Evolutionary conservation across 2,329 filamentous ascomycete species (phyloP).

Genomic region (Trichothecium roseum): DNA sequence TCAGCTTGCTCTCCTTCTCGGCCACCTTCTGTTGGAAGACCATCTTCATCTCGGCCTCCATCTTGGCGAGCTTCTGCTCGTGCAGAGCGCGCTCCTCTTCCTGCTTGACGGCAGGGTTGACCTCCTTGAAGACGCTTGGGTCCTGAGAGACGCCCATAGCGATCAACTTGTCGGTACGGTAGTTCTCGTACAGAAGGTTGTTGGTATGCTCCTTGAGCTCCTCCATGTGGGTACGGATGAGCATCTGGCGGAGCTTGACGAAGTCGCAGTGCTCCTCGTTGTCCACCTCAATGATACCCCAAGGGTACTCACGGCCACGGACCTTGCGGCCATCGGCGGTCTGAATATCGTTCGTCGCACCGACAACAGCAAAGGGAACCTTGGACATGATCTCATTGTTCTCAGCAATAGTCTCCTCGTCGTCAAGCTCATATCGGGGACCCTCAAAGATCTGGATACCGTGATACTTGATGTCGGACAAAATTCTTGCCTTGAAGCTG

Average conservation of each 20-base stretch:
- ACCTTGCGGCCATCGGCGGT: conserved; percentile 90
- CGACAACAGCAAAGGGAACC: conserved; percentile 96
- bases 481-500: conserved; percentile 94
- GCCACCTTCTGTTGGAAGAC: conserved; percentile 99
- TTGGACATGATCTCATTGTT: conserved; percentile 99
- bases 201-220: conserved; percentile 99
- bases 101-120: conserved; percentile 99
- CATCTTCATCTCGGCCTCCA: conserved; percentile 99
- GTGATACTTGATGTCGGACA: conserved; percentile 93
- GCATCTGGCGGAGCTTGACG: conserved; percentile 98
- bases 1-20: conserved; percentile 99
- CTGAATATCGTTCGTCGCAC: conserved; percentile 88
- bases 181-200: conserved; percentile 98
- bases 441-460: conserved; percentile 98
- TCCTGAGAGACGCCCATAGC: conserved; percentile 98
- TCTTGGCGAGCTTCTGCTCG: conserved; percentile 99
- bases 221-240: conserved; percentile 99
- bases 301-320: conserved; percentile 90
- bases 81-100: conserved; percentile 96
- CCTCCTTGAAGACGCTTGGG: conserved; percentile 99
- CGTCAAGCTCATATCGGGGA: conserved; percentile 94
- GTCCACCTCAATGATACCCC: conserved; percentile 98
- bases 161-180: conserved; percentile 98
- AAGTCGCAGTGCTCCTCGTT: conserved; percentile 99
- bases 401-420: conserved; percentile 98